Evolutionary conservation across 768 basidiomycete species (phyloP), one percentile per base, ranked within the genome.

Genomic region (Austroboletus eburneus): DNA sequence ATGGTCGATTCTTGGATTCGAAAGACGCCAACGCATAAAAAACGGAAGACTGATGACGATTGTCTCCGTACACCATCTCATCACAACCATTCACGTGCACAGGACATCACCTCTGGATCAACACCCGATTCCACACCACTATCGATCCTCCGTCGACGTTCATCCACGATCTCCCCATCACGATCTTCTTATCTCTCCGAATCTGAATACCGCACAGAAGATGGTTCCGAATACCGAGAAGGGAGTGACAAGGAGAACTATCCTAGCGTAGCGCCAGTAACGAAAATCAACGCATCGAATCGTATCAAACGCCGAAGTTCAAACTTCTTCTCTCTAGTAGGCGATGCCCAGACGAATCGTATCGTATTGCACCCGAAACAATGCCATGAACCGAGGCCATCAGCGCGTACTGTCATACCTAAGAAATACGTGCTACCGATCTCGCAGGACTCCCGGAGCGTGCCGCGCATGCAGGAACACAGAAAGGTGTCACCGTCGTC

Each of bases 1-100:
- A 64, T 67, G 54, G 57, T 76, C 6, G 71, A 65, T 2, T 70
- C 70, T 48, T 78, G 76, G 74, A 63, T 75, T 33, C 67, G 65
- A 22, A 67, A 60, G 46, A 66, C 71, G 2, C 70, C 71, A 22
- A 39, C 55, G 25, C 55, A 54, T 5, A 66, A 62, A 48, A 67
- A 54, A 35, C 51, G 22, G 43, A 59, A 40, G 52, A 45, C 48
- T 16, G 44, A 47, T 21, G 40, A 49, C 2, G 33, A 32, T 39
- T 29, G 12, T 17, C 43, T 33, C 23, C 45, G 21, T 30, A 22
- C 25, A 18, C 34, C 36, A 20, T 36, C 43, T 13, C 49, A 36
- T 46, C 29, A 42, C 7, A 23, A 22, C 22, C 37, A 37, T 39
- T 30, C 38, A 13, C 33, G 10, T 29, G 27, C 25, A 24, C 23